phyloP scores from a whole-genome alignment of 2,329 filamentous ascomycete genomes.

The Ascochyta koolunga region DNA sequence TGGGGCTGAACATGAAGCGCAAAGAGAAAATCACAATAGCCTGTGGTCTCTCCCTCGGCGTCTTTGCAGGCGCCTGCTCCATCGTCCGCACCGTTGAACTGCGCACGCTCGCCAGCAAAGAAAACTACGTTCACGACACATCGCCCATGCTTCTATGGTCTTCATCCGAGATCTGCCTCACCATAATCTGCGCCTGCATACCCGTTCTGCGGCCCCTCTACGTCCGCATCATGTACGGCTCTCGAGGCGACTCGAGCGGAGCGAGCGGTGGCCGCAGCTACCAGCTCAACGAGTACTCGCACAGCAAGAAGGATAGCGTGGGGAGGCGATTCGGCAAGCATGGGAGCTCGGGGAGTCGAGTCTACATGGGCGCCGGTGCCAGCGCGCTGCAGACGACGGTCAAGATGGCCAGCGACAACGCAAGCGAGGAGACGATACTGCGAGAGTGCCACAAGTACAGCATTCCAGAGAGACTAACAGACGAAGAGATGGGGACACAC shows the following conservation, averaged over 20 bases:
- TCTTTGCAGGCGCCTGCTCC: constrained; percentile 42
- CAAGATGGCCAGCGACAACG: constrained; percentile 28
- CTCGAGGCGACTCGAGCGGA: constrained; percentile 23
- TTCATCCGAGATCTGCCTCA: constrained; percentile 53
- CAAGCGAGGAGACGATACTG: constrained; percentile 38
- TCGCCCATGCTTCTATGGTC: constrained; percentile 42
- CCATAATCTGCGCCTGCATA: constrained; percentile 60
- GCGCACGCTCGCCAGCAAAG: constrained; percentile 31
- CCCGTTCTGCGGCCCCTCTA: constrained; percentile 53
- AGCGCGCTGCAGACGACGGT: constrained; percentile 28
- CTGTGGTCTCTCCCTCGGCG: constrained; percentile 37
- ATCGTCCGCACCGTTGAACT: constrained; percentile 41
- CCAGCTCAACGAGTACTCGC: constrained; percentile 27
- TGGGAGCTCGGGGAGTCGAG: constrained; percentile 13
- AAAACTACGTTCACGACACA: constrained; percentile 43
- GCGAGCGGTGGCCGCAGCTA: constrained; percentile 22
- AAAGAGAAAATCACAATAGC: constrained; percentile 44
- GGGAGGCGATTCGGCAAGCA: constrained; percentile 8
- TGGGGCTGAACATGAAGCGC: constrained; percentile 44
- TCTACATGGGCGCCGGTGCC: constrained; percentile 28
- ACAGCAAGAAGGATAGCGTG: constrained; percentile 21
- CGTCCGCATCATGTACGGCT: constrained; percentile 36
- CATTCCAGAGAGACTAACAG: neutral
- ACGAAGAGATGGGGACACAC: neutral
- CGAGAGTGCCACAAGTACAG: constrained; percentile 20